Evolutionary conservation across 2,329 filamentous ascomycete species (phyloP).

Genomic region (Penicillium thymicola): DNA sequence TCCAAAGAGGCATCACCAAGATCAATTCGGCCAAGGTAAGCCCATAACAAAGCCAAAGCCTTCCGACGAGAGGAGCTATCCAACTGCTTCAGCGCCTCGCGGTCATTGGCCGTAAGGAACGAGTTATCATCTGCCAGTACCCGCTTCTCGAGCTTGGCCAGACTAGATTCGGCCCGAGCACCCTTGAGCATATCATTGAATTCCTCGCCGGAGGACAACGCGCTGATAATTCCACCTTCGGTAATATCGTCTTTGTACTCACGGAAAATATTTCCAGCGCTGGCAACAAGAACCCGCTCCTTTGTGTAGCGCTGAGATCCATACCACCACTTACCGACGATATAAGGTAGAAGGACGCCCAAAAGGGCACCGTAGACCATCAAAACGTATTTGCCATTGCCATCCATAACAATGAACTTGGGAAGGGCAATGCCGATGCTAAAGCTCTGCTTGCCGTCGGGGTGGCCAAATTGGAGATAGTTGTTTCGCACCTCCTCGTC

Average conservation of each 20-base stretch:
- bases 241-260: slow-evolving; percentile 85
- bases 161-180: slow-evolving; percentile 72
- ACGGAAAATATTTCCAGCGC: slow-evolving; percentile 89
- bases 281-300: slow-evolving; percentile 89
- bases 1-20: slow-evolving; percentile 75
- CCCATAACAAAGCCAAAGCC: slow-evolving; percentile 86
- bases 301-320: slow-evolving; percentile 89
- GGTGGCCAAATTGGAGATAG: slow-evolving; percentile 91
- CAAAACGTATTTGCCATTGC: slow-evolving; percentile 92
- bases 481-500: slow-evolving; percentile 98
- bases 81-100: slow-evolving; percentile 70
- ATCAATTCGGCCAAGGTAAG: slow-evolving; percentile 85
- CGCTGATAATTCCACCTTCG: slow-evolving; percentile 73
- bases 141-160: slow-evolving; percentile 79
- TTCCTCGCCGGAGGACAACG: slow-evolving; percentile 82
- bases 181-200: slow-evolving; percentile 74
- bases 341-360: slow-evolving; percentile 84
- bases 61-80: slow-evolving; percentile 81
- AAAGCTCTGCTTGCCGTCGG: slow-evolving; percentile 96
- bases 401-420: slow-evolving; percentile 86
- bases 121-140: slow-evolving; percentile 61
- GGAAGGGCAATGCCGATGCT: slow-evolving; percentile 97
- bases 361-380: slow-evolving; percentile 84
- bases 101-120: slow-evolving; percentile 69
- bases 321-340: slow-evolving; percentile 98